Evolutionary conservation across 179 eudicot genomes (phyloP).

Genomic region (Pouteria campechiana): DNA sequence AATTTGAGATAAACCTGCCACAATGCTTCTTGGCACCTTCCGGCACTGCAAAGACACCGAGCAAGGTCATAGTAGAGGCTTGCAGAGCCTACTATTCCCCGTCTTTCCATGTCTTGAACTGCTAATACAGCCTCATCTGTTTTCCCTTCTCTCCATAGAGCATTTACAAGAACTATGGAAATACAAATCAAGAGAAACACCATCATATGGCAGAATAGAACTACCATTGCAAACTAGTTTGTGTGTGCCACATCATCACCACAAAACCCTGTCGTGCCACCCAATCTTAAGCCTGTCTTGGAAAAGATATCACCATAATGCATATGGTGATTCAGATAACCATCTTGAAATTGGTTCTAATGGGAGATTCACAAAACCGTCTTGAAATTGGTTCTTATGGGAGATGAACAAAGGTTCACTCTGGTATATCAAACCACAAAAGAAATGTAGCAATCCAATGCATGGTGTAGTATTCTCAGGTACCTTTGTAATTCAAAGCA

Average conservation of each 20-base stretch:
- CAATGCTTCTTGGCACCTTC: slow-evolving; percentile 81
- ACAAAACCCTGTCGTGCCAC: too few relatives aligned
- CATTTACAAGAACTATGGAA: slow-evolving; percentile 60
- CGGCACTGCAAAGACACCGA: slow-evolving; percentile 93
- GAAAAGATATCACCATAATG: too few relatives aligned
- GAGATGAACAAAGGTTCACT: too few relatives aligned
- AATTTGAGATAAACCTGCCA: slow-evolving; percentile 39
- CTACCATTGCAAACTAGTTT: background rate
- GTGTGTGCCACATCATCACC: too few relatives aligned
- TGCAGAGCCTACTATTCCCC: slow-evolving; percentile 76
- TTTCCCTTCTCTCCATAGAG: slow-evolving; percentile 85
- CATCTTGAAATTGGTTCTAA: too few relatives aligned
- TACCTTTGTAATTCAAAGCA: slow-evolving; percentile 89
- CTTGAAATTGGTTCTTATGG: too few relatives aligned
- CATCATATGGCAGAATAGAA: slow-evolving; percentile 6
- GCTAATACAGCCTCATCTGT: slow-evolving; percentile 61
- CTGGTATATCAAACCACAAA: too few relatives aligned
- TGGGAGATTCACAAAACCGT: too few relatives aligned
- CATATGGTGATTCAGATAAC: too few relatives aligned
- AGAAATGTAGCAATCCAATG: too few relatives aligned
- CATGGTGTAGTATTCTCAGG: too few relatives aligned
- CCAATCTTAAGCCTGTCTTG: too few relatives aligned
- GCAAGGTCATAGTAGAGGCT: slow-evolving; percentile 91
- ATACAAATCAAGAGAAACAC: background rate
- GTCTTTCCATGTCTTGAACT: slow-evolving; percentile 76